phyloP scores from a whole-genome alignment of 768 basidiomycete genomes.

The Udeniomyces megalosporus region DNA sequence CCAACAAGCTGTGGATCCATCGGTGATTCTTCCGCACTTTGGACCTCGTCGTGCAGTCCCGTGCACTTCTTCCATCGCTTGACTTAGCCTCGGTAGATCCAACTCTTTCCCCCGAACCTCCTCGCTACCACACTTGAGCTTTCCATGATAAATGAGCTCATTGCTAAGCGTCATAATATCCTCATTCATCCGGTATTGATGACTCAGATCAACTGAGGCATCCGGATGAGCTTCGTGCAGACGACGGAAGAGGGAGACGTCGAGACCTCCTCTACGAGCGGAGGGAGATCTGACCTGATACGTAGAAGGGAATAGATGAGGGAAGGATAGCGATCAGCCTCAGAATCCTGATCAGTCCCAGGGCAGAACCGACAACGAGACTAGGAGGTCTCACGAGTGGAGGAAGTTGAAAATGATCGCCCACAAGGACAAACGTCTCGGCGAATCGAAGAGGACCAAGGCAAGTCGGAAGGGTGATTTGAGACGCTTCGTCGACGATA shows the following conservation, averaged over 20 bases:
- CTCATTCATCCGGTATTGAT: conserved; percentile 92
- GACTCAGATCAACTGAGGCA: conserved; percentile 65
- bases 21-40: conserved; percentile 28
- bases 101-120: conserved; percentile 48
- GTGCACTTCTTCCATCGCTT: no score
- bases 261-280: background rate
- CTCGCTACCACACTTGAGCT: conserved; percentile 61
- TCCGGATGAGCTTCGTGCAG: conserved; percentile 6
- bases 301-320: background rate
- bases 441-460: conserved; percentile 83
- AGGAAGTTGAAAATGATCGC: conserved; percentile 93
- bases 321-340: background rate
- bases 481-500: conserved; percentile 95
- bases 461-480: conserved; percentile 89
- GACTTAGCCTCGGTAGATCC: conserved; percentile 35
- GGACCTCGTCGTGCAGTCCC: no score
- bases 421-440: conserved; percentile 80
- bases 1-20: no score
- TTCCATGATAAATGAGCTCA: conserved; percentile 61
- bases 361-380: no score
- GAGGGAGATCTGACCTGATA: background rate
- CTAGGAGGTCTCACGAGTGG: conserved; percentile 59
- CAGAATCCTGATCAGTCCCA: no score
- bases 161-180: conserved; percentile 91
- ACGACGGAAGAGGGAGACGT: background rate